Evolutionary conservation across 2,329 filamentous ascomycete species (phyloP), one percentile per base, ranked within the genome.

Genomic region (Fusarium algeriense): DNA sequence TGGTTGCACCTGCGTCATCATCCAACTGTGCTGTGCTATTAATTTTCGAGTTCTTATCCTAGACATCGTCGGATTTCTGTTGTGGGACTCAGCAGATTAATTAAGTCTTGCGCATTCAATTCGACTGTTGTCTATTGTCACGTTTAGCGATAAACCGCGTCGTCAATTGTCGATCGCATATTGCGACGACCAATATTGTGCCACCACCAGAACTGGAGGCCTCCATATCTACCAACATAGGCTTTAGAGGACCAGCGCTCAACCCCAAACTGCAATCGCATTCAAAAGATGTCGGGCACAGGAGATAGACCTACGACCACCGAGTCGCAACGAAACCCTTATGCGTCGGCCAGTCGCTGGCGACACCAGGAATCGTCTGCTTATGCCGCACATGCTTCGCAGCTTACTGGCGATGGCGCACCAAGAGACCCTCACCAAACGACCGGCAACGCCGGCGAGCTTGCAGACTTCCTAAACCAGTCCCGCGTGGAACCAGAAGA

Each of bases 321-420:
- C 45, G 79, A 80, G 64, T 77, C 71, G 56, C 72, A 78, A 59
- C 80, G 76, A 63, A 89, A 90, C 74, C 87, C 86, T 5, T 81
- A 90, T 75, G 85, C 86, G 40, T 91, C 89, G 12, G 75, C 84
- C 43, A 89, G 82, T 76, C 83, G 83, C 73, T 91, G 89, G 89
- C 86, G 89, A 60, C 89, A 91, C 76, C 87, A 90, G 76, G 89
- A 91, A 77, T 91, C 89, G 2, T 82, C 82, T 15, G 82, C 87
- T 37, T 91, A 84, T 75, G 83, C 84, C 53, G 83, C 84, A 54
- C 81, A 86, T 76, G 87, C 87, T 37, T 83, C 56, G 45, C 73
- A 77, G 35, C 68, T 70, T 15, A 72, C 72, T 37, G 75, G 69
- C 40, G 60, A 76, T 34, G 76, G 76, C 32, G 60, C 55, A 23